Evolutionary conservation across 495 filamentous ascomycete genomes (phyloP).

Genomic region (Eremomyces bilateralis): DNA sequence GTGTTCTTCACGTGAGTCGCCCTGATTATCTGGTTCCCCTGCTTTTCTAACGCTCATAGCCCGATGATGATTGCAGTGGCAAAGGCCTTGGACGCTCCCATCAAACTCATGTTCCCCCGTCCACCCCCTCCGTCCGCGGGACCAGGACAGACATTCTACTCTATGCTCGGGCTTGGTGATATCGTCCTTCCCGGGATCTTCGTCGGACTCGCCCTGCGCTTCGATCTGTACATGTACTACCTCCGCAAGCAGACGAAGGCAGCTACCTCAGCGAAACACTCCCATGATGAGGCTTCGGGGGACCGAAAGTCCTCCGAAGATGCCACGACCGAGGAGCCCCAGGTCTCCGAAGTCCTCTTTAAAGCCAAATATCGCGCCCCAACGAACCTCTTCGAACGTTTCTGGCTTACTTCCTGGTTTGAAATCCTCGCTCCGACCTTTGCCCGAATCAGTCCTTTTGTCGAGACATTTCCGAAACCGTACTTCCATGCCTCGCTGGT

Average conservation of each 20-base stretch:
- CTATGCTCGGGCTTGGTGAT: slow-evolving; percentile 86
- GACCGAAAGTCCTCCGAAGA: slow-evolving; percentile 6
- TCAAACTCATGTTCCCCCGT: slow-evolving; percentile 75
- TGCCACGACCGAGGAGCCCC: slow-evolving; percentile 1
- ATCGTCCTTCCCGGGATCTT: slow-evolving; percentile 89
- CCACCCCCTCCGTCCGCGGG: slow-evolving; percentile 24
- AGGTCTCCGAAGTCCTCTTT: slow-evolving; percentile 4
- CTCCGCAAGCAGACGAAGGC: slow-evolving; percentile 28
- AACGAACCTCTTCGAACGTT: slow-evolving; percentile 47
- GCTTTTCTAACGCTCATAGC: slow-evolving; percentile 4
- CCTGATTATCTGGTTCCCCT: neutral
- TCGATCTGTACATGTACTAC: slow-evolving; percentile 75
- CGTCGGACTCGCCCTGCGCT: slow-evolving; percentile 68
- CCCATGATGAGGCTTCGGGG: slow-evolving; percentile 5
- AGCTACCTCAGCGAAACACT: slow-evolving; percentile 1
- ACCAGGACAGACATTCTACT: slow-evolving; percentile 23
- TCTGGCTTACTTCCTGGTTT: slow-evolving; percentile 39
- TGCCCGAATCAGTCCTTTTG: too few relatives aligned
- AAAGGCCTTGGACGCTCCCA: slow-evolving; percentile 71
- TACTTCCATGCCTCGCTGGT: slow-evolving; percentile 67
- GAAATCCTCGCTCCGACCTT: too few relatives aligned
- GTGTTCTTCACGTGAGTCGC: slow-evolving; percentile 69
- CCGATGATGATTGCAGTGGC: slow-evolving; percentile 94
- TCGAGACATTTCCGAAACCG: slow-evolving; percentile 43
- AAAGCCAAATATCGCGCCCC: slow-evolving; percentile 42